phyloP scores from a whole-genome alignment of 1,139 yeast genomes.

The Yamadazyma membranifaciens region DNA sequence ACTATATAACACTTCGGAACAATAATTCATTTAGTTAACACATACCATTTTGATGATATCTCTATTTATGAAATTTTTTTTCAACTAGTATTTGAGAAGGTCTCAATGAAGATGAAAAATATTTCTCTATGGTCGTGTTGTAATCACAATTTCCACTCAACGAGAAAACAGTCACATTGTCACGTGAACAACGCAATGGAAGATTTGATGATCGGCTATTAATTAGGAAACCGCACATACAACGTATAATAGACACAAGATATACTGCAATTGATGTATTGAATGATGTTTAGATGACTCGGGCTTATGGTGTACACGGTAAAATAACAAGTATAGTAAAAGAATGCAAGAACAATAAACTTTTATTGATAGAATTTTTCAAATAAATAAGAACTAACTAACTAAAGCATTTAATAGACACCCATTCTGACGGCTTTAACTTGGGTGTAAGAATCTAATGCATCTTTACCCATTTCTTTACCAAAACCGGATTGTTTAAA shows the following conservation, averaged over 20 bases:
- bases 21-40: conserved; percentile 12
- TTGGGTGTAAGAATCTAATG: conserved; percentile 80
- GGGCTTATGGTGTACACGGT: no score
- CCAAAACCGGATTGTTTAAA: conserved; percentile 87
- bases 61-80: conserved; percentile 17
- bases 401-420: conserved; percentile 1
- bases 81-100: conserved; percentile 2
- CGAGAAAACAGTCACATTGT: conserved; percentile 8
- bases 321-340: background rate
- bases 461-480: conserved; percentile 88
- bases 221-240: no score
- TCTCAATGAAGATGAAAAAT: conserved; percentile 4
- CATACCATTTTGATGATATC: conserved; percentile 33
- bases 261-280: no score
- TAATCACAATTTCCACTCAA: background rate
- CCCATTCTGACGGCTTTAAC: conserved; percentile 70
- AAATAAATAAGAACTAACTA: background rate
- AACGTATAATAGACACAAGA: no score
- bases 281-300: no score
- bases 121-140: conserved; percentile 5
- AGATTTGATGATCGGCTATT: background rate
- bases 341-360: background rate
- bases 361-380: background rate
- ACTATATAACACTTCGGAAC: no score
- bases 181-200: conserved; percentile 3